Conservation (phyloP, 768 basidiomycete genomes). For the Lactarius evosmus region DNA sequence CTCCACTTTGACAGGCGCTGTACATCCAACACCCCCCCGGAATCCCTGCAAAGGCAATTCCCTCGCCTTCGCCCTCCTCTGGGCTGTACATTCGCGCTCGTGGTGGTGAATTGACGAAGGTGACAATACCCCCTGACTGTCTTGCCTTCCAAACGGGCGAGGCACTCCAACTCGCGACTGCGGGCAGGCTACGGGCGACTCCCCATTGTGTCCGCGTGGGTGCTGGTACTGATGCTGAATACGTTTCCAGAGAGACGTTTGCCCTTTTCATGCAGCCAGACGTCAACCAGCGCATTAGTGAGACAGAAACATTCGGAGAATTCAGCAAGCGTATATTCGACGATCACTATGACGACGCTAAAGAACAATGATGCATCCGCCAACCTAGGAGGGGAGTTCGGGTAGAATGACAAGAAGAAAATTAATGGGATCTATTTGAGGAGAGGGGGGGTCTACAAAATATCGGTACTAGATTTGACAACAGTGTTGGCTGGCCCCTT, state of each 20-base stretch:
- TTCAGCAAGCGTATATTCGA: constrained; percentile 83
- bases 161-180: constrained; percentile 87
- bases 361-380: constrained; percentile 21
- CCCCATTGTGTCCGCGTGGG: constrained; percentile 92
- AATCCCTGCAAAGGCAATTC: constrained; percentile 46
- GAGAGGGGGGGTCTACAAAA: not conserved
- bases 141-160: constrained; percentile 98
- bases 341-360: constrained; percentile 48
- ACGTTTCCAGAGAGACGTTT: constrained; percentile 81
- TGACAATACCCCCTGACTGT: constrained; percentile 79
- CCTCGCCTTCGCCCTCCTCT: constrained; percentile 69
- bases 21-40: constrained; percentile 56
- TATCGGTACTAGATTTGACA: not conserved
- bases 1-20: constrained; percentile 57
- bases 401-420: not conserved
- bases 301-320: constrained; percentile 76
- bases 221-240: constrained; percentile 40
- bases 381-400: not conserved
- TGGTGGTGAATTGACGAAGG: constrained; percentile 72
- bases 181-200: constrained; percentile 77
- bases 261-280: constrained; percentile 90
- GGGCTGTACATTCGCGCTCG: constrained; percentile 92
- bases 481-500: not conserved
- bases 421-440: constrained; percentile 14
- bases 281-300: constrained; percentile 67